phyloP scores from a whole-genome alignment of 2,329 filamentous ascomycete species.

The Chalaropsis ovoidea region DNA sequence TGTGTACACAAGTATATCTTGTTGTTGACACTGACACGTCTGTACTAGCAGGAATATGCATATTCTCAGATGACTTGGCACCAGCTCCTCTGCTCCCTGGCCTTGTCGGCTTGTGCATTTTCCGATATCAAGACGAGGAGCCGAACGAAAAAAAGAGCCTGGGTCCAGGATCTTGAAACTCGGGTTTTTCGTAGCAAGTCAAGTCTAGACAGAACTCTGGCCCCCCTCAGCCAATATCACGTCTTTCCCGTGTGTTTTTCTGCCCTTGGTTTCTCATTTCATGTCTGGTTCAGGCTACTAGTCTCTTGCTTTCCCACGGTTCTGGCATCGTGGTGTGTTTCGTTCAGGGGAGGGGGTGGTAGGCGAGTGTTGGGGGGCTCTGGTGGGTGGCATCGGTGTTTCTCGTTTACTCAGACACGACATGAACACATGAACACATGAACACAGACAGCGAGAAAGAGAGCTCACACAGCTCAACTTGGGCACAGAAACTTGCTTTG shows the following conservation, averaged over 20 bases:
- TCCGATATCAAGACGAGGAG: background rate
- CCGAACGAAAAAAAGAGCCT: background rate
- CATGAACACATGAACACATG: background rate
- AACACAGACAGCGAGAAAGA: background rate
- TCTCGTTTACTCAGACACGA: conserved; percentile 14
- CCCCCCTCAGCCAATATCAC: background rate
- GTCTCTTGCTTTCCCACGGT: background rate
- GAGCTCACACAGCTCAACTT: background rate
- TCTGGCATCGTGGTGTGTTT: background rate
- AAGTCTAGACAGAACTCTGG: background rate
- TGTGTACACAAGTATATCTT: background rate
- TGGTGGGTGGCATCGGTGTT: background rate
- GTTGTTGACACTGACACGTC: background rate
- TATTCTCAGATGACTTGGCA: background rate
- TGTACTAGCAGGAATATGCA: conserved; percentile 4
- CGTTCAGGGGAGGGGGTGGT: background rate
- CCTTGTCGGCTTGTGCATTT: background rate
- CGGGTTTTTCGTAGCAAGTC: background rate
- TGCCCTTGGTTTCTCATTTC: background rate
- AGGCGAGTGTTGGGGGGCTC: background rate
- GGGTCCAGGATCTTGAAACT: background rate
- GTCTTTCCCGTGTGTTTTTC: background rate
- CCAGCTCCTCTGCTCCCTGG: background rate
- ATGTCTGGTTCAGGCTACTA: background rate
- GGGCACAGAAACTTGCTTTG: background rate